Evolutionary conservation across 2,329 filamentous ascomycete species (phyloP), one percentile per base, ranked within the genome.

Genomic region (Emmonsiellopsis sp.): DNA sequence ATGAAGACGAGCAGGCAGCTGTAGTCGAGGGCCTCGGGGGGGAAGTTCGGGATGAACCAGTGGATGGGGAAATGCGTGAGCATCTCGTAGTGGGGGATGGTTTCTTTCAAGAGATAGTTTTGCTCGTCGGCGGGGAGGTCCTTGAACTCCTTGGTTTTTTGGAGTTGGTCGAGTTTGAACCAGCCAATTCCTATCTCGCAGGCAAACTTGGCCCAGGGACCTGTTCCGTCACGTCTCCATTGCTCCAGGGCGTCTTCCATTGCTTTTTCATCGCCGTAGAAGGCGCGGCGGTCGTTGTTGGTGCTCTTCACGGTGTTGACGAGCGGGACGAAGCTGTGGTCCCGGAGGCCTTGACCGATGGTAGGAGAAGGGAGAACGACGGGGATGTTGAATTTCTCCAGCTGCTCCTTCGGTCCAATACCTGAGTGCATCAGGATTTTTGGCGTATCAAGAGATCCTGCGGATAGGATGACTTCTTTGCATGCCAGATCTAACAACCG

Each of bases 41-140:
- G 62, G 37, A 75, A 69, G 1, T 66, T 61, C 0, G 76, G 76
- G 0, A 73, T 49, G 37, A 67, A 61, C 35, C 60, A 71, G 57
- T 77, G 76, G 3, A 73, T 58, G 0, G 73, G 72, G 54, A 75
- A 70, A 54, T 78, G 75, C 1, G 70, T 75, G 7, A 76, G 53
- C 13, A 84, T 63, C 58, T 85, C 82, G 57, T 75, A 83, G 47
- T 79, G 74, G 0, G 83, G 82, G 2, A 84, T 72, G 0, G 77
- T 80, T 11, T 74, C 69, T 16, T 70, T 70, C 43, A 62, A 63
- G 1, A 85, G 62, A 55, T 73, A 76, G 0, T 66, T 62, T 58
- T 78, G 73, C 8, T 73, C 68, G 0, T 68, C 53, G 0, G 57
- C 52, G 0, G 79, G 74, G 0, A 85, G 68, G 1, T 65, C 72